Percentiles rank a stretch among this genome's conserved stretches.
Conservation (phyloP, 148 eudicot species). For the Chenopodium suecicum region DNA sequence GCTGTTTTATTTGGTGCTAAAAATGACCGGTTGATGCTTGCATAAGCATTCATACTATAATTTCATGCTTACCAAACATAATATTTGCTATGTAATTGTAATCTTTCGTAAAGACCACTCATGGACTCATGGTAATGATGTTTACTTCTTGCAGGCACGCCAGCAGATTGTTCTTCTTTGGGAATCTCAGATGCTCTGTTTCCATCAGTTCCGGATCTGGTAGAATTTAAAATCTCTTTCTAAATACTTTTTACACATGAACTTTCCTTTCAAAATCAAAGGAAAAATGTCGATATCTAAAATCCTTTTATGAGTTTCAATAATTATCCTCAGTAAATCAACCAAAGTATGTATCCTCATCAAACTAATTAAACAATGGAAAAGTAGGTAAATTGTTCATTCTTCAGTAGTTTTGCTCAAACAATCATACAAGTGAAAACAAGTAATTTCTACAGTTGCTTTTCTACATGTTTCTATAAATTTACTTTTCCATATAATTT, state of each 20-base stretch:
- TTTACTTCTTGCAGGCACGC: conserved; percentile 66
- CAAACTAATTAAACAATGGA: too few species aligned
- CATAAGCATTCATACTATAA: not conserved
- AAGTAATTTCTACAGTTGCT: too few species aligned
- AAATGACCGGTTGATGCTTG: not conserved
- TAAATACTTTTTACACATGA: not conserved
- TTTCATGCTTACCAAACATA: not conserved
- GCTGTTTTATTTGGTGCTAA: not conserved
- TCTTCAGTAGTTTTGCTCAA: too few species aligned
- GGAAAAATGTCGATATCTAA: too few species aligned
- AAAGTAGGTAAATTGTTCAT: too few species aligned
- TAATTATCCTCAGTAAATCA: too few species aligned
- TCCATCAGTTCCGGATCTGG: conserved; percentile 80
- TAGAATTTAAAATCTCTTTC: conserved; percentile 25
- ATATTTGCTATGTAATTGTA: not conserved
- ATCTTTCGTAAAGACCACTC: not conserved
- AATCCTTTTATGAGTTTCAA: too few species aligned
- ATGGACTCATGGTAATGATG: conserved; percentile 9
- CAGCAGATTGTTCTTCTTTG: conserved; percentile 90
- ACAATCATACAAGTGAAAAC: too few species aligned
- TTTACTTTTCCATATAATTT: too few species aligned
- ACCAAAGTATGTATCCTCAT: too few species aligned
- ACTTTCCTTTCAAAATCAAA: too few species aligned
- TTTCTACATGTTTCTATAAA: too few species aligned
- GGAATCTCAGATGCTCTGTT: conserved; percentile 76